Base-by-base conservation (phyloP, 306 rosid genomes). In the Inga leiocalycina region DNA sequence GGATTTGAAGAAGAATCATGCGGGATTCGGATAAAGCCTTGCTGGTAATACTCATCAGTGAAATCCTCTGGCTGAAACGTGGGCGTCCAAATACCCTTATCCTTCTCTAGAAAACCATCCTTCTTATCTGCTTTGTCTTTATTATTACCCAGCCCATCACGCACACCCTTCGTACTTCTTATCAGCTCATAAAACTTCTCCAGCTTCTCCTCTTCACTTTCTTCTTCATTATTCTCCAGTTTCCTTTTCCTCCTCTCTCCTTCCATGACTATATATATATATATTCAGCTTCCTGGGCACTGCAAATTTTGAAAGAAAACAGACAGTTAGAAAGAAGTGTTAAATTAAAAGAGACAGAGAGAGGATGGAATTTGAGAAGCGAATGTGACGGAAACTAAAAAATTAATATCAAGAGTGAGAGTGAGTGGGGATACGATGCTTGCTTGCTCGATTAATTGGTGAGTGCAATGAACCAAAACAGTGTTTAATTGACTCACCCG, bases 41-140 rank as follows among this genome's bases (percentile, higher is more conserved):
- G 81, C 35, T 61, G 37, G 37, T 61, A 12, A 72, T 27, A 20
- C 70, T 30, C 81, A 39, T 81, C 90, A 39, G 86, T 84, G 89
- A 95, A 93, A 84, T 95, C 98, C 80, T 93, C 94, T 17, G 92
- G 91, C 75, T 86, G 88, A 77, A 95, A 95, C 64, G 78, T 81
- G 17, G 95, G 98, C 44, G 82, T 86, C 98, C 98, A 93, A 71
- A 85, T 65, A 10, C 85, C 80, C 68, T 56, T 76, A 11, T 44
- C 78, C 56, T 83, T 82, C 20, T 39, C 67, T 3, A 22, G 46
- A 4, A 78, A 56, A 0, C 76, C 81, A 56, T 78, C 62, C 30
- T 86, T 76, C 68, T 79, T 66, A 8, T 65, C 75, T 51, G 43
- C 22, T 32, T 83, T 78, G 48, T 76, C 16, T 71, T 71, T 24